Base-by-base conservation (phyloP, 2,329 filamentous ascomycete species). In the Penicillium oxalicum region DNA sequence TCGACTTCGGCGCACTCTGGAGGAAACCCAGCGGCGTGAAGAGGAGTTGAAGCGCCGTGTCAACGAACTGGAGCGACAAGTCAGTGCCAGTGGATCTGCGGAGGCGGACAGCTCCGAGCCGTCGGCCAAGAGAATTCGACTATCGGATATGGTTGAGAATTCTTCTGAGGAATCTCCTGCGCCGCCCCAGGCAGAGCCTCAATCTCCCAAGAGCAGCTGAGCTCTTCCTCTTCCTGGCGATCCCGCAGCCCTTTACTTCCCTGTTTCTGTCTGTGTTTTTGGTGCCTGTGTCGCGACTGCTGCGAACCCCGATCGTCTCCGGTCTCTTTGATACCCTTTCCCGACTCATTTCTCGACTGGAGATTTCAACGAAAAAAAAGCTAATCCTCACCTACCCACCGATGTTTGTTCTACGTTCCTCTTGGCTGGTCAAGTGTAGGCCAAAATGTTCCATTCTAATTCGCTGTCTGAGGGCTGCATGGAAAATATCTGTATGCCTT, bases 31-130 rank as follows among this genome's bases (percentile, higher is more conserved):
- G 60, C 79, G 82, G 44, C 79, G 88, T 33, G 90, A 94, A 68
- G 87, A 89, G 50, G 86, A 84, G 49, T 77, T 95, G 34, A 94
- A 94, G 71, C 80, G 86, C 44, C 82, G 87, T 44, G 74, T 95
- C n/a, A 86, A 88, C 49, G 88, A 94, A 57, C 74, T 90, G 38
- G 87, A 91, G 63, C 76, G 66, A 48, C 74, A 77, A 51, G 52
- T 79, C 11, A 57, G 66, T 38, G 49, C 47, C n/a, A 51, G 51
- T 29, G 50, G 24, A 25, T 44, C 53, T 11, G 52, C 52, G 26
- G 57, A 57, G 32, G 56, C 53, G 41, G 60, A 64, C 45, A 61
- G 58, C 42, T 61, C 66, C 35, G 77, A 77, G 54, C 76, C 76
- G 39, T 66, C 70, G 27, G 71, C 77, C 51, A 82, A 81, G 69